A percentile compares a stretch with the other conserved stretches of the same genome.
Evolutionary conservation across 805 yeast genomes (phyloP).

Genomic region (Pichia insulana): DNA sequence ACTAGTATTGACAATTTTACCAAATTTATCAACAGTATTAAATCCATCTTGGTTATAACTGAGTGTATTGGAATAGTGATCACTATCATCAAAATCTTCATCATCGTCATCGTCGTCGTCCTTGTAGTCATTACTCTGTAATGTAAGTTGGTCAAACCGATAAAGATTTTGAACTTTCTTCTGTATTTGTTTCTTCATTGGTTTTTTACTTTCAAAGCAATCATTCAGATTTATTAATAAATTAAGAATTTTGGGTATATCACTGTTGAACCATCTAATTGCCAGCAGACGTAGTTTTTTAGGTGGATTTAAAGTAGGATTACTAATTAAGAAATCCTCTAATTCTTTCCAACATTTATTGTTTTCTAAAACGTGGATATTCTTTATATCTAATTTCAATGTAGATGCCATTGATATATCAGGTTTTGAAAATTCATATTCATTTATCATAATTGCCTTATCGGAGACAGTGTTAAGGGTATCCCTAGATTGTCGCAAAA

Average conservation of each 20-base stretch:
- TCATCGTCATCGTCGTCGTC: no score
- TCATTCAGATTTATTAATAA: constrained; percentile 26
- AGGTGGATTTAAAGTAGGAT: constrained; percentile 30
- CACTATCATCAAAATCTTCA: no score
- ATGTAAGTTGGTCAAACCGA: no score
- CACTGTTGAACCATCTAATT: constrained; percentile 37
- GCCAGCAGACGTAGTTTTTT: constrained; percentile 33
- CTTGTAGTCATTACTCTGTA: no score
- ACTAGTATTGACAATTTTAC: neutral
- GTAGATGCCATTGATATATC: constrained; percentile 1
- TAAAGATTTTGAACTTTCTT: neutral
- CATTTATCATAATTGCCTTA: neutral
- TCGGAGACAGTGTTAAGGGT: neutral
- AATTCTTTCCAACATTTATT: constrained; percentile 23
- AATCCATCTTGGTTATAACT: neutral
- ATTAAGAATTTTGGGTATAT: constrained; percentile 30
- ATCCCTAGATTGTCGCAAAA: neutral
- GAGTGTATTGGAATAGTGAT: no score
- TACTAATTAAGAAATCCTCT: constrained; percentile 26
- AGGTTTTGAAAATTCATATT: neutral
- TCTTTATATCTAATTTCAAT: neutral
- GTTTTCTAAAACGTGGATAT: neutral
- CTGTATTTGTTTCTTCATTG: neutral
- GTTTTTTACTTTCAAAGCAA: neutral
- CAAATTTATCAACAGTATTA: neutral